Conservation (phyloP, 1,284 basidiomycete species). For the Malassezia furfur region DNA sequence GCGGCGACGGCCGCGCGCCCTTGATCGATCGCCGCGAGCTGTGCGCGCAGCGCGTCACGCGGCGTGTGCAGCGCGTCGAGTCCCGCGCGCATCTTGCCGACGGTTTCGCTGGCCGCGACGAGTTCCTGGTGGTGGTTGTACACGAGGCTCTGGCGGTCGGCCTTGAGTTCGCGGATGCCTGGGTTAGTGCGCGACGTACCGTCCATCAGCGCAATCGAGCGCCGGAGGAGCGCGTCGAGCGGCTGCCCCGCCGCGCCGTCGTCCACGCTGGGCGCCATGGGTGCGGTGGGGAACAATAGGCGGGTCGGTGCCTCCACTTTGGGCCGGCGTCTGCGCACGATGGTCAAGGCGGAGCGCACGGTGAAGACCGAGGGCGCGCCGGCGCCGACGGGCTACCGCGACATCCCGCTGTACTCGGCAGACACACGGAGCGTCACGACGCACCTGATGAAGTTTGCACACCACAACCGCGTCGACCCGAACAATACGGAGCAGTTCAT, state of each 20-base stretch:
- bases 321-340: not conserved
- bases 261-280: not conserved
- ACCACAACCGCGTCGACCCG: conserved; percentile 38
- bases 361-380: conserved; percentile 18
- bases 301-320: not conserved
- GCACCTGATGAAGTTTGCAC: conserved; percentile 44
- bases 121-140: conserved; percentile 91
- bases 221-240: conserved; percentile 26
- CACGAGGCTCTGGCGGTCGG: conserved; percentile 77
- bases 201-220: conserved; percentile 28
- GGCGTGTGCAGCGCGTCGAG: not conserved
- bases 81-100: conserved; percentile 59
- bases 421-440: conserved; percentile 26
- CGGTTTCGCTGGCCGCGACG: conserved; percentile 81
- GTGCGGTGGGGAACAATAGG: not conserved
- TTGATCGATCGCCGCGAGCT: not conserved
- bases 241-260: conserved; percentile 1
- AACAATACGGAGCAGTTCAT: conserved; percentile 34
- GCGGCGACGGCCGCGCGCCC: not conserved
- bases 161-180: conserved; percentile 71
- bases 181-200: not conserved
- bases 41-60: not conserved
- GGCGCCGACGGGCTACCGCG: conserved; percentile 34
- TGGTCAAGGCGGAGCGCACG: conserved; percentile 11
- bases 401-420: conserved; percentile 41